Base-by-base conservation (phyloP, 148 eudicot species). In the Camellia lanceoleosa region DNA sequence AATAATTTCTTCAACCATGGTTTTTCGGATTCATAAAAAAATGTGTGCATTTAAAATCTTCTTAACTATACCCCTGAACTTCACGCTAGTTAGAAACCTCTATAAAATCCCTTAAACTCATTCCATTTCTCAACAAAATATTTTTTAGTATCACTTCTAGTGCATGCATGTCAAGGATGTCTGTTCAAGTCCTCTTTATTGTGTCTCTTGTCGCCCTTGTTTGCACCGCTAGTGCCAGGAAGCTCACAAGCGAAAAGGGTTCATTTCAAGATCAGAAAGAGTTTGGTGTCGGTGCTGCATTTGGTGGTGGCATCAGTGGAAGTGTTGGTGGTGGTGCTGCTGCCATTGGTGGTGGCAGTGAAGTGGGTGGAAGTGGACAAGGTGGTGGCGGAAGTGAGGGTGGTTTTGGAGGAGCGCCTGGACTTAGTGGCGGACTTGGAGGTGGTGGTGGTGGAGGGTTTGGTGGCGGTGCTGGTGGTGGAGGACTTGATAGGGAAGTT, bases 391-490 rank as follows among this genome's bases (percentile, higher is more conserved):
- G 80, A 9, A 74, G 65, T 4, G 80, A 74, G 9, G 13, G 23
- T 5, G 80, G 73, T 15, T 19, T n/a, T 15, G 78, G 55, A 3
- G 71, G 14, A 15, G 7, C 19, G 65, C 11, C 10, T 2, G 71
- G 71, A 38, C 47, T 46, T 11, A 47, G 71, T 38, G 52, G 77
- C 0, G 67, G 84, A 1, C 49, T 70, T 20, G 78, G 73, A 41
- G 78, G 84, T 1, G 84, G 85, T 3, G 75, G 78, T 30, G 85
- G 77, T 3, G 72, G 23, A 3, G 82, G 82, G 3, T 44, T 16
- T 5, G 85, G 85, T 61, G 70, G 73, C 0, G 58, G 70, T 7
- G 74, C 30, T 15, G 80, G 81, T 2, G 74, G 73, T 73, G 78
- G 80, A 2, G 67, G 52, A 11, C 44, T 59, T n/a, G 64, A 74